A percentile compares a stretch with the other conserved stretches of the same genome.
These are phyloP conservation scores for Endocarpon pusillum DNA, from an alignment of 495 filamentous ascomycete species.

Conservation along the genomic window DNA sequence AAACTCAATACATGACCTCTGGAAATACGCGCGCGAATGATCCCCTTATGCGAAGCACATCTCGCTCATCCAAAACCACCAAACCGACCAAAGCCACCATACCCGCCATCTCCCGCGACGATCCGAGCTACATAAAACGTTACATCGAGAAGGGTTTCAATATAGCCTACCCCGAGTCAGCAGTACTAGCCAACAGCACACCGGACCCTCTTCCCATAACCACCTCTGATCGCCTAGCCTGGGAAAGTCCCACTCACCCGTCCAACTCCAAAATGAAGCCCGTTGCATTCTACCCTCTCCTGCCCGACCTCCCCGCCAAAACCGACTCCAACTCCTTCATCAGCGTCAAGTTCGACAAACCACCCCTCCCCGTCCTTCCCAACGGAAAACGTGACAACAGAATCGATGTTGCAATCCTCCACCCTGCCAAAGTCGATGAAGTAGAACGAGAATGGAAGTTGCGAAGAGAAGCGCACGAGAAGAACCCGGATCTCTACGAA, in stretches of 20 bases:
- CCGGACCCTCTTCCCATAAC: slow-evolving; percentile 29
- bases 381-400: slow-evolving; percentile 53
- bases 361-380: slow-evolving; percentile 43
- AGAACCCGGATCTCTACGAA: slow-evolving; percentile 42
- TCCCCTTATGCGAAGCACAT: neutral
- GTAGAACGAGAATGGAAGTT: slow-evolving; percentile 29
- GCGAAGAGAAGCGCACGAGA: slow-evolving; percentile 41
- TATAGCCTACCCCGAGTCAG: slow-evolving; percentile 52
- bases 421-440: slow-evolving; percentile 39
- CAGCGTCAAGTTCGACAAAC: slow-evolving; percentile 73
- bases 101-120: slow-evolving; percentile 40
- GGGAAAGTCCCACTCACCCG: slow-evolving; percentile 63
- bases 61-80: slow-evolving; percentile 20
- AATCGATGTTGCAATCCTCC: slow-evolving; percentile 63
- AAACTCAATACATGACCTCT: slow-evolving; percentile 89
- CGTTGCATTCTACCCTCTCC: slow-evolving; percentile 60
- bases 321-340: slow-evolving; percentile 78
- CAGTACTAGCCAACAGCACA: slow-evolving; percentile 36
- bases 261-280: slow-evolving; percentile 61
- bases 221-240: slow-evolving; percentile 45
- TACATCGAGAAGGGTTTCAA: slow-evolving; percentile 77
- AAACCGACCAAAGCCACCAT: slow-evolving; percentile 23
- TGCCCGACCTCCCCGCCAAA: slow-evolving; percentile 77
- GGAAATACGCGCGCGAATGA: slow-evolving; percentile 25
- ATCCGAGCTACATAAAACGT: slow-evolving; percentile 65